Conservation (phyloP, 495 filamentous ascomycete species). For the Aspergillus cristatus region DNA sequence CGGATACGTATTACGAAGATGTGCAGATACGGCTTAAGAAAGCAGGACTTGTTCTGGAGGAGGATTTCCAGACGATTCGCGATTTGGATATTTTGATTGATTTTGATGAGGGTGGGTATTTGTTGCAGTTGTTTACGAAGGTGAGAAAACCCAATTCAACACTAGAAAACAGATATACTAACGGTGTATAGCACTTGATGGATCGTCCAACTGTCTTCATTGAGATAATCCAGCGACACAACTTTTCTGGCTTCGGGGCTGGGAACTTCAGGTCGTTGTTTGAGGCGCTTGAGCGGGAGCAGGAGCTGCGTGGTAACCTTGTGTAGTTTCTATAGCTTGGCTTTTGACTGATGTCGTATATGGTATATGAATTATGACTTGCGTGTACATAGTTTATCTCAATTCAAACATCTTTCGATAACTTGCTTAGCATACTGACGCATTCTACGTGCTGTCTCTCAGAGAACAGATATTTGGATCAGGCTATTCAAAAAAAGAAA, state of each 20-base stretch:
- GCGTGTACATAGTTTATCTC: too few relatives aligned
- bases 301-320: conserved; percentile 73
- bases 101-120: conserved; percentile 82
- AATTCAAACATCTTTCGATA: too few relatives aligned
- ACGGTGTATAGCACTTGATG: conserved; percentile 59
- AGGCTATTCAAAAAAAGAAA: too few relatives aligned
- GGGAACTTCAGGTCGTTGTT: conserved; percentile 94
- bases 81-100: conserved; percentile 77
- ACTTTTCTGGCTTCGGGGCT: conserved; percentile 83
- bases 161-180: conserved; percentile 7
- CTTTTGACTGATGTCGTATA: too few relatives aligned
- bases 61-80: conserved; percentile 67
- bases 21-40: conserved; percentile 58
- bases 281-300: conserved; percentile 86
- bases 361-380: too few relatives aligned
- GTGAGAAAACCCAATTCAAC: conserved; percentile 13
- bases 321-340: too few relatives aligned
- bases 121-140: conserved; percentile 82
- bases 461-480: too few relatives aligned
- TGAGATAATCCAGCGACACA: conserved; percentile 83
- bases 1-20: conserved; percentile 69
- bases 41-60: conserved; percentile 46
- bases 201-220: conserved; percentile 90
- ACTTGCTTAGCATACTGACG: too few relatives aligned
- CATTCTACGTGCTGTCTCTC: too few relatives aligned